Evolutionary conservation across 1,284 basidiomycete species (phyloP).

Genomic region (Microbotryum silenes-acaulis): DNA sequence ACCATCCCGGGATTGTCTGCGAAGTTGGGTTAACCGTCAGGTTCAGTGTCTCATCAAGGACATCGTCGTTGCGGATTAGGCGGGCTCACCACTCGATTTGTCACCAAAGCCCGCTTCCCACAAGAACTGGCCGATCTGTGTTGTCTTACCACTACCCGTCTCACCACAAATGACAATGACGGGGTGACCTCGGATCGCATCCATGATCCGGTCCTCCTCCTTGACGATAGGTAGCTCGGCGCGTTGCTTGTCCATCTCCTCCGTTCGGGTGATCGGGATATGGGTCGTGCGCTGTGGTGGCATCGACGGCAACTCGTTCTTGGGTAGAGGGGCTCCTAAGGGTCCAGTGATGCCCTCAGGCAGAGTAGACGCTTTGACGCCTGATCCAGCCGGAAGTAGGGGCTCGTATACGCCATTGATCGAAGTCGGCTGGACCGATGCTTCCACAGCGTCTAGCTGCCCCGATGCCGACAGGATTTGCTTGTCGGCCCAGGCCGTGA

Average conservation of each 20-base stretch:
- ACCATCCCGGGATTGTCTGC: constrained; percentile 96
- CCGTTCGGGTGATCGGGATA: constrained; percentile 59
- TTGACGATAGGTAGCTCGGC: constrained; percentile 79
- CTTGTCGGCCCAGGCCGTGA: constrained; percentile 30
- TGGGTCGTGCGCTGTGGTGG: constrained; percentile 42
- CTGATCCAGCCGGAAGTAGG: constrained; percentile 29
- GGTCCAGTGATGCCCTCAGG: constrained; percentile 56
- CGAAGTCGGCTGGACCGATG: neutral
- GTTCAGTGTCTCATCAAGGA: neutral
- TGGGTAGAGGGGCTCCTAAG: constrained; percentile 55
- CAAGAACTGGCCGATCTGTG: constrained; percentile 88
- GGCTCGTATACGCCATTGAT: constrained; percentile 34
- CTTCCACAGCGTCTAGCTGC: neutral
- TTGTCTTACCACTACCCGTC: constrained; percentile 97
- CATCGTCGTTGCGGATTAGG: constrained; percentile 8
- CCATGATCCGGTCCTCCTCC: constrained; percentile 92
- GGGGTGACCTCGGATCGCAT: constrained; percentile 76
- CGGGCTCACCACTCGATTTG: constrained; percentile 38
- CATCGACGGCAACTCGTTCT: constrained; percentile 45
- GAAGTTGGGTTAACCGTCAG: neutral
- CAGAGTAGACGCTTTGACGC: constrained; percentile 54
- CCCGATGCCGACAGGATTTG: constrained; percentile 24
- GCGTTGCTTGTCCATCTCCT: constrained; percentile 68
- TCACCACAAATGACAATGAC: constrained; percentile 68
- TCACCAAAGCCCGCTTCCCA: constrained; percentile 93